Evolutionary conservation across 768 basidiomycete species (phyloP), one percentile per base, ranked within the genome.

Genomic region (Mycena venus): DNA sequence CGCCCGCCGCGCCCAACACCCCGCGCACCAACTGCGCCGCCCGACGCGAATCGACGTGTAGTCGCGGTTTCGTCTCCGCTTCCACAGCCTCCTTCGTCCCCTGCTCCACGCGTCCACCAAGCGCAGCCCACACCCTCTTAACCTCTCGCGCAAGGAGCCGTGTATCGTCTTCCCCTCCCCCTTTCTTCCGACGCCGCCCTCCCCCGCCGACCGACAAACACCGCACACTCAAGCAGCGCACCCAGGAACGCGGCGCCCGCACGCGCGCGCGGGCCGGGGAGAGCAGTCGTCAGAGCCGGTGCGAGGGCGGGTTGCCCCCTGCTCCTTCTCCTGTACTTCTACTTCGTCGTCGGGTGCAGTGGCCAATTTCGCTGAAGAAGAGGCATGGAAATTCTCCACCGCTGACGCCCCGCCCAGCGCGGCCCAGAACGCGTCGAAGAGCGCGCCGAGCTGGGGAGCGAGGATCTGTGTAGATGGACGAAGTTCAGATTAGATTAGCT

Each of bases 341-440:
- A n/a, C n/a, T n/a, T n/a, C n/a, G n/a, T n/a, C n/a, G n/a, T n/a
- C n/a, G n/a, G n/a, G n/a, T n/a, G n/a, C n/a, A n/a, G n/a, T n/a
- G n/a, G n/a, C n/a, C n/a, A n/a, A n/a, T n/a, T n/a, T n/a, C n/a
- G n/a, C n/a, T n/a, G n/a, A n/a, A n/a, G n/a, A n/a, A n/a, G n/a
- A n/a, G n/a, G n/a, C n/a, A n/a, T n/a, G n/a, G n/a, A n/a, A n/a
- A 44, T 4, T 63, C 27, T 12, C 17, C 47, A 49, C n/a, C 47
- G 17, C 7, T 14, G 73, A 68, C 27, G 74, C 47, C 2, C 90
- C 90, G 63, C 94, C 92, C 1, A 95, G 82, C 0, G 95, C 96
- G 19, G 91, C 89, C 96, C 97, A 98, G 78, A 99, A 92, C 0
- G 95, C 90, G 0, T 86, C 83, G 79, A 96, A 94, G 51, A 79